Base-by-base conservation (phyloP, 2,329 filamentous ascomycete species). In the Penicillium sclerotigenum region DNA sequence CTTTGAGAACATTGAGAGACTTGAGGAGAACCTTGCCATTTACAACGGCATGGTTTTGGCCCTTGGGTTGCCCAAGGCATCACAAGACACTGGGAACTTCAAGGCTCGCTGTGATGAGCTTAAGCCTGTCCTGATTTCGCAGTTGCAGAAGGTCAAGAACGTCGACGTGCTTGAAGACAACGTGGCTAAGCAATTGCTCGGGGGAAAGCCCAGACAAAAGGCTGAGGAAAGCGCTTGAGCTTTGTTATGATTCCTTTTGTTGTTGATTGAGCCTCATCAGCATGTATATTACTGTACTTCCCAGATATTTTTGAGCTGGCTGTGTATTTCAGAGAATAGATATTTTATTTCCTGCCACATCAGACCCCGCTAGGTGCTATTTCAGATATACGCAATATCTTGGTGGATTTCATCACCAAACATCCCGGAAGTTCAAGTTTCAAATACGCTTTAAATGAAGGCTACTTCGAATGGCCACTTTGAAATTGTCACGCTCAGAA, bases 61-160 rank as follows among this genome's bases (percentile, higher is more conserved):
- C 4, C 59, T 74, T 49, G 9, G 13, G 16, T n/a, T 18, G 26
- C 4, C 16, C 26, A 40, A 46, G 37, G 37, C n/a, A 26, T 13
- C 29, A 33, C 16, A 34, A 20, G 46, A 28, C 11, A 42, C 45
- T 28, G 20, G 22, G 14, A 10, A 11, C 16, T 49, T 54, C 52
- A 18, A 42, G 45, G 22, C 45, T 14, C 52, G 52, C 37, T 26
- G 28, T 28, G 22, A 22, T 13, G 13, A 29, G 47, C 33, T 56
- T 20, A 16, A 34, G 34, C 26, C 34, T 45, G n/a, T 46, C 10
- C 28, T 56, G 40, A 28, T 40, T 29, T n/a, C 28, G 18, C 53
- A 83, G 59, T 76, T 90, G 20, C 80, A 79, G 34, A 24, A n/a
- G 3, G 33, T 52, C 20, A 52, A 52, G 40, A 56, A 56, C 26